Base-by-base conservation (phyloP, 2,329 filamentous ascomycete genomes). In the Phaeosphaeriaceae sp. region DNA sequence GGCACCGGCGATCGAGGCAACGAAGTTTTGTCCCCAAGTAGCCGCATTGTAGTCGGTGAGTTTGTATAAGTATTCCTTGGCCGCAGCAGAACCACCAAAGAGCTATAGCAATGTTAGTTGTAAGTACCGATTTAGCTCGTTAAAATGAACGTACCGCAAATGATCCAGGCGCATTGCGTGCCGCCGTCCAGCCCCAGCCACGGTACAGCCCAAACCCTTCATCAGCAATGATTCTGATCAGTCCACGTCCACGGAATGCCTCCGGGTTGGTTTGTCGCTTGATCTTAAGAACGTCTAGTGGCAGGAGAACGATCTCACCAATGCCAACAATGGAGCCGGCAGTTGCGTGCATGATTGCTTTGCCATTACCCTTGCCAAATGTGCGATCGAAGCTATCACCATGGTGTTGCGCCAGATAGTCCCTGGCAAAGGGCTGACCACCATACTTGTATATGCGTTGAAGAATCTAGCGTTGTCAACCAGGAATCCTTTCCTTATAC, bases 231-330 rank as follows among this genome's bases (percentile, higher is more conserved):
- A 99, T 97, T 77, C 83, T 88, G 72, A 97, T 79, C 52, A 99
- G 82, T 55, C 94, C 94, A 67, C 94, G 89, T 64, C 93, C 93
- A 62, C 92, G 86, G 86, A 99, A 99, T 29, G 94, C 92, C 72
- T 97, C 94, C 33, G 94, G 94, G 82, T 99, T 99, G 62, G 94
- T 99, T 81, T 99, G 94, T 68, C 94, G 87, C 85, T 99, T 99
- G 81, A 99, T 99, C 85, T 99, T 99, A 57, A 99, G 84, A 32
- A 99, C 93, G 66, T 99, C 94, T 53, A 99, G 85, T 34, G 94
- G 94, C 33, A 99, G 84, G 23, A 99, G 85, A 50, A 99, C 85
- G 60, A 99, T 96, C 80, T 99, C 94, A 71, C 94, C 94, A 66
- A 99, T 96, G 67, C 94, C 94, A 70, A 99, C 95, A 68, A 99